These are phyloP conservation scores for Chondrostereum purpureum DNA, from an alignment of 1,284 basidiomycete species.

Conservation along the genomic window DNA sequence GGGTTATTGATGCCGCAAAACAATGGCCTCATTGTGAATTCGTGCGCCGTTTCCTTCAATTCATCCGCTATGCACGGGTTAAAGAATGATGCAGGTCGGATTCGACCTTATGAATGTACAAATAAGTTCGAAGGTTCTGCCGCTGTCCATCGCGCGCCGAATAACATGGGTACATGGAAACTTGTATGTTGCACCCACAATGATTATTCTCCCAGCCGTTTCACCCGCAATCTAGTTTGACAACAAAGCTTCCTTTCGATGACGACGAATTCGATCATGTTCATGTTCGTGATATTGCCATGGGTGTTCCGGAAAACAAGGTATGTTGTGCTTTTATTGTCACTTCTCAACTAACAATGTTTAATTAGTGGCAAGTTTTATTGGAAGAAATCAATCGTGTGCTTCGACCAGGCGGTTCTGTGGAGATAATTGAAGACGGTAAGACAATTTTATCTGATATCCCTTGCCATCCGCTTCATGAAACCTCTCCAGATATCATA, in stretches of 20 bases:
- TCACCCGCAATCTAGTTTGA: slow-evolving; percentile 39
- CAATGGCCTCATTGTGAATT: slow-evolving; percentile 62
- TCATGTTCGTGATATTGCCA: slow-evolving; percentile 57
- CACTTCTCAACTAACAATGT: slow-evolving; percentile 2
- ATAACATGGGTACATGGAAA: slow-evolving; percentile 70
- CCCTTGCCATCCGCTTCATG: neutral
- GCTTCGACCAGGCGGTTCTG: slow-evolving; percentile 57
- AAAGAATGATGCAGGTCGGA: slow-evolving; percentile 43
- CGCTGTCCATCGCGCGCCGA: slow-evolving; percentile 41
- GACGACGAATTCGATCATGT: slow-evolving; percentile 75
- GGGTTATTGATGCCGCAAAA: slow-evolving; percentile 68
- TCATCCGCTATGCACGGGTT: slow-evolving; percentile 2
- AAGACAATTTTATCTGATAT: slow-evolving; percentile 13
- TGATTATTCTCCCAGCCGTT: neutral
- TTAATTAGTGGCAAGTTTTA: slow-evolving; percentile 55
- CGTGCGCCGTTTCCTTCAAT: slow-evolving; percentile 35
- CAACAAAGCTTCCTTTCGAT: slow-evolving; percentile 67
- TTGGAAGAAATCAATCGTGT: slow-evolving; percentile 69
- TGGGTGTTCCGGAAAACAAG: slow-evolving; percentile 70
- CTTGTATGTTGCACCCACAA: slow-evolving; percentile 42
- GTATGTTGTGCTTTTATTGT: slow-evolving; percentile 23
- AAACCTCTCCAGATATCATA: slow-evolving; percentile 41
- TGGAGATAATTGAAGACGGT: slow-evolving; percentile 71
- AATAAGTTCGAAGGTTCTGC: slow-evolving; percentile 45
- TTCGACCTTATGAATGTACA: slow-evolving; percentile 72